Evolutionary conservation across 2,329 filamentous ascomycete species (phyloP).

Genomic region (Colletotrichum horii): DNA sequence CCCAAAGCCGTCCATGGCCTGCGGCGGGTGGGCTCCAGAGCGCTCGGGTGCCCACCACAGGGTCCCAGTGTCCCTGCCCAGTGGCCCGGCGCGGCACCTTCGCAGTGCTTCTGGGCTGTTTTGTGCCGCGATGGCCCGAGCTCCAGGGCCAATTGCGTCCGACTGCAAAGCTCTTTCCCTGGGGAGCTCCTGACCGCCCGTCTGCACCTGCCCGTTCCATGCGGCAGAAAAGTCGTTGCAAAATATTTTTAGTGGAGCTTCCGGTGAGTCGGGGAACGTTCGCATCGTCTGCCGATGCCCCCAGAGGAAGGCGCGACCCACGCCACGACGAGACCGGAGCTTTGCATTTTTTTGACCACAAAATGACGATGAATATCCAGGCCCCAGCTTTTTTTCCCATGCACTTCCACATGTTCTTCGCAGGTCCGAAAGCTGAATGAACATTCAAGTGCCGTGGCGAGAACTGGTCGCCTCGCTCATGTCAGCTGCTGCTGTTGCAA

Average conservation of each 20-base stretch:
- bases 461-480: neutral
- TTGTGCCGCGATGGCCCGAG: slow-evolving; percentile 8
- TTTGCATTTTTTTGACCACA: neutral
- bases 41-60: neutral
- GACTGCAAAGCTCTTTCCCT: neutral
- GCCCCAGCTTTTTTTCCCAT: neutral
- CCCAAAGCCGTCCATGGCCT: neutral
- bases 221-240: slow-evolving; percentile 1
- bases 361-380: neutral
- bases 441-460: neutral
- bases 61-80: neutral
- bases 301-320: neutral
- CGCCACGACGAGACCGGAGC: slow-evolving; percentile 1
- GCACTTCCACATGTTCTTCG: fast-evolving
- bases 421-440: neutral
- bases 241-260: neutral
- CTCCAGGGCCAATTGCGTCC: slow-evolving; percentile 4
- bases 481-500: neutral
- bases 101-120: neutral
- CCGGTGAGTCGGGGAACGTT: slow-evolving; percentile 12
- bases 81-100: neutral
- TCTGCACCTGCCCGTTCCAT: neutral
- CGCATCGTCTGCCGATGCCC: slow-evolving; percentile 11
- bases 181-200: slow-evolving; percentile 10
- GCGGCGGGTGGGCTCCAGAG: neutral